Evolutionary conservation across 2,329 filamentous ascomycete genomes (phyloP), one percentile per base, ranked within the genome.

Genomic region (Amauroascus niger): DNA sequence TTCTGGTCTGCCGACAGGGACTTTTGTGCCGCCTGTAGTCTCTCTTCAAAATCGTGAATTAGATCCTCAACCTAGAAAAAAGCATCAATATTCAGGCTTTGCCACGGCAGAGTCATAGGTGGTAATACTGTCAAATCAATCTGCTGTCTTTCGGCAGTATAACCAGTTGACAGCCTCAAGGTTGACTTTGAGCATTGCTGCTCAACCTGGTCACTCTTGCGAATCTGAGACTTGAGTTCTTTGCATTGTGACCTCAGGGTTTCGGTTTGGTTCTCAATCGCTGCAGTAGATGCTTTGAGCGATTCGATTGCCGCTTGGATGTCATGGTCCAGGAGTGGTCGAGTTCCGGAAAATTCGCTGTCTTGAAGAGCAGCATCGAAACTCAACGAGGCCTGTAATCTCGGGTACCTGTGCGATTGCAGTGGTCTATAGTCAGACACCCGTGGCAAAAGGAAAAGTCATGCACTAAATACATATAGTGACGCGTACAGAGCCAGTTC

Each of bases 311-410:
- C 64, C 48, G 47, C 60, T 49, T 59, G 66, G 41, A 73, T 64
- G 45, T 72, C 69, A 20, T 65, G 63, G 49, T 72, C 70, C 5
- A 68, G 60, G 49, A 73, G 59, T n/a, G 69, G 68, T 58, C 67
- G 65, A 14, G 63, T 68, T 44, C 64, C 60, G 41, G 58, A 53
- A 16, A 69, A 54, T 24, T 65, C 62, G 22, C 60, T 56, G 30
- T 63, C 58, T 32, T 59, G 58, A 32, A 68, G 54, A 54, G 70
- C 56, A 20, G 59, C 53, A 14, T 64, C 61, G 11, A 71, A 58
- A 33, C 57, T 51, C 13, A 64, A 64, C 4, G 65, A 65, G n/a
- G 49, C 58, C 45, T 70, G 63, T n/a, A 72, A 59, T 14, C 63
- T 67, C 7, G 61, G 57, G 44, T 68, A 68, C 50, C 70, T 72